Percentiles rank a stretch among this genome's conserved stretches.
Conservation (phyloP, 257 asterid species). For the Euphrasia confusa region DNA sequence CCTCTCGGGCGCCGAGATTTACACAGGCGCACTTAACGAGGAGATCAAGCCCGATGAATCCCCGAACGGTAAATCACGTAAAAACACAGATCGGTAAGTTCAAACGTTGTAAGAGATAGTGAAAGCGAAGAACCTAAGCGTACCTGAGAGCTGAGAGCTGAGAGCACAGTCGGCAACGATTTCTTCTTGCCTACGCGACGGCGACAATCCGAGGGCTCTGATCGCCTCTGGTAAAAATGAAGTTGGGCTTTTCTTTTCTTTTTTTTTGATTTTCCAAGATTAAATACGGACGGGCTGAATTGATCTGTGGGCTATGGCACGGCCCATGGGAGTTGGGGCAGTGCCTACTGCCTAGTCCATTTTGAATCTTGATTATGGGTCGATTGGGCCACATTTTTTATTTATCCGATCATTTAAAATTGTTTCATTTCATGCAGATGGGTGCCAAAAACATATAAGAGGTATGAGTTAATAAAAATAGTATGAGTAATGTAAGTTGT, state of each 20-base stretch:
- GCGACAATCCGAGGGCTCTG: not conserved
- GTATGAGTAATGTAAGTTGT: too few relatives aligned
- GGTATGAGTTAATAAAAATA: too few relatives aligned
- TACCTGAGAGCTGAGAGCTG: slow-evolving; percentile 11
- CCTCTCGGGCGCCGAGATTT: not conserved
- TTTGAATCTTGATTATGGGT: too few relatives aligned
- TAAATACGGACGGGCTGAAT: not conserved
- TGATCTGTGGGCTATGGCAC: too few relatives aligned
- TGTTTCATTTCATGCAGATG: too few relatives aligned
- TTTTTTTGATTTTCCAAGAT: not conserved
- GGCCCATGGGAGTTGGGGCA: too few relatives aligned
- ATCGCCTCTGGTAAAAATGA: not conserved
- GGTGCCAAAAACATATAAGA: too few relatives aligned
- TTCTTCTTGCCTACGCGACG: not conserved
- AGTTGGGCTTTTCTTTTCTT: too few relatives aligned
- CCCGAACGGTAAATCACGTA: slow-evolving; percentile 12
- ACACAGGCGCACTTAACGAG: not conserved
- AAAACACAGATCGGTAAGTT: slow-evolving; percentile 20
- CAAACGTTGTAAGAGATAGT: too few relatives aligned
- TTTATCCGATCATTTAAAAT: too few relatives aligned
- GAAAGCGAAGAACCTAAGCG: not conserved
- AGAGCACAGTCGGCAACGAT: slow-evolving; percentile 8
- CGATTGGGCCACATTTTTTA: too few relatives aligned
- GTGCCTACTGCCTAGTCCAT: too few relatives aligned
- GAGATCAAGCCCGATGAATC: slow-evolving; percentile 16